phyloP scores from a whole-genome alignment of 2,329 filamentous ascomycete species.

The Dothideomycetes sp. region DNA sequence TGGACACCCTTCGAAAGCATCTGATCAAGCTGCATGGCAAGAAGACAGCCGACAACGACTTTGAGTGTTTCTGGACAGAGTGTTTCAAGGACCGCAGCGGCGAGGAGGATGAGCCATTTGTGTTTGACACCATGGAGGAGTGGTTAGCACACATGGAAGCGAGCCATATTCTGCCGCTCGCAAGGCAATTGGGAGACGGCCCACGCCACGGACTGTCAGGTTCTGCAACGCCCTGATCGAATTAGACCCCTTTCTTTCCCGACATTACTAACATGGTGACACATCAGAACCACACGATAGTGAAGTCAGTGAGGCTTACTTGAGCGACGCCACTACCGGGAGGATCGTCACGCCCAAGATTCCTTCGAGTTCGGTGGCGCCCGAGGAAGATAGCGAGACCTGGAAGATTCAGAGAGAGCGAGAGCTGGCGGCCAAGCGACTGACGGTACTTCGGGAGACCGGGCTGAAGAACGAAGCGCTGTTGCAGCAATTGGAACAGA shows the following conservation, averaged over 20 bases:
- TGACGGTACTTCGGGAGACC: constrained; percentile 28
- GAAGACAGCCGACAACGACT: constrained; percentile 21
- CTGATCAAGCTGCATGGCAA: constrained; percentile 43
- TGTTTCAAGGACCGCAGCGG: constrained; percentile 25
- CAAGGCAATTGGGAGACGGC: constrained; percentile 51
- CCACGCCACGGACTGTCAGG: constrained; percentile 43
- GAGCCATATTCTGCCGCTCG: constrained; percentile 41
- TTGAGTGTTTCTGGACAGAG: constrained; percentile 35
- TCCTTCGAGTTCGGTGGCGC: neutral
- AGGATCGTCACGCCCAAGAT: constrained; percentile 34
- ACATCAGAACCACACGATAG: constrained; percentile 23
- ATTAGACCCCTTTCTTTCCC: constrained; percentile 3
- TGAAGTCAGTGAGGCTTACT: constrained; percentile 32
- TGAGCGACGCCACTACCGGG: constrained; percentile 36
- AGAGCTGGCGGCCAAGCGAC: constrained; percentile 1
- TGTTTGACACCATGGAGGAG: constrained; percentile 27
- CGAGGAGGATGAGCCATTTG: constrained; percentile 13
- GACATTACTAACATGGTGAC: neutral
- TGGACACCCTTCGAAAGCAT: constrained; percentile 49
- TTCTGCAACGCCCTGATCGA: constrained; percentile 30
- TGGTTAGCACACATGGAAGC: constrained; percentile 43
- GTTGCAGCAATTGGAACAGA: constrained; percentile 37
- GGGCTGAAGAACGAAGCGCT: constrained; percentile 23
- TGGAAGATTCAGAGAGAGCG: constrained; percentile 7
- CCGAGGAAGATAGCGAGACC: neutral